Evolutionary conservation across 768 basidiomycete species (phyloP), one percentile per base, ranked within the genome.

Genomic region (Nidularia pulvinata): DNA sequence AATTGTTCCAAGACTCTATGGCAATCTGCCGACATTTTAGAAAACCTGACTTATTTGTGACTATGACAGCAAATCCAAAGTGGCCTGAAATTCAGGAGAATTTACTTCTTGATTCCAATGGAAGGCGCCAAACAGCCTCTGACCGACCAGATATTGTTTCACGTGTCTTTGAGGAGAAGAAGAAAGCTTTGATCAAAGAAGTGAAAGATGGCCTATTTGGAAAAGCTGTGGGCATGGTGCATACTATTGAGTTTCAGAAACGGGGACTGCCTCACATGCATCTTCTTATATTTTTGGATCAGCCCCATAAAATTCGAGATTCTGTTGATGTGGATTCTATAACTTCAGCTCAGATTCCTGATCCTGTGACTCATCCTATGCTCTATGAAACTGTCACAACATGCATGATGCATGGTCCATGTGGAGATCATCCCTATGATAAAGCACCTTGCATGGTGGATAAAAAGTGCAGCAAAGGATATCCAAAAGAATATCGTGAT

Each of bases 161-260:
- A 2, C 57, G 71, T 0, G 75, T 85, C 1, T 83, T 86, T 56
- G 42, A 74, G 13, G 42, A 63, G 46, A 81, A 83, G 60, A 69
- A 69, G 42, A 55, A 70, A 7, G 70, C 65, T 0, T 48, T 79
- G 1, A 16, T 79, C 0, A 52, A 72, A 2, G 65, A 68, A 16
- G 69, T 84, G 5, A 62, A 65, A 13, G 30, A 72, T 44, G 71
- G 72, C 4, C 63, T 78, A 43, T 73, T 81, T 67, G 82, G 82
- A 0, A 7, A 53, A 1, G 54, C 65, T 6, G 72, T 71, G 34
- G 82, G 75, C 4, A 63, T 70, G 52, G 74, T 84, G 0, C 79
- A 80, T 51, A 75, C 73, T 9, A 81, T 83, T 49, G 79, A 86
- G 55, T 85, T 83, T 58, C 83, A 85, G 59, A 85, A 84, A 54